phyloP scores from a whole-genome alignment of 202 grass and related monocot species.

The Panicum hallii region DNA sequence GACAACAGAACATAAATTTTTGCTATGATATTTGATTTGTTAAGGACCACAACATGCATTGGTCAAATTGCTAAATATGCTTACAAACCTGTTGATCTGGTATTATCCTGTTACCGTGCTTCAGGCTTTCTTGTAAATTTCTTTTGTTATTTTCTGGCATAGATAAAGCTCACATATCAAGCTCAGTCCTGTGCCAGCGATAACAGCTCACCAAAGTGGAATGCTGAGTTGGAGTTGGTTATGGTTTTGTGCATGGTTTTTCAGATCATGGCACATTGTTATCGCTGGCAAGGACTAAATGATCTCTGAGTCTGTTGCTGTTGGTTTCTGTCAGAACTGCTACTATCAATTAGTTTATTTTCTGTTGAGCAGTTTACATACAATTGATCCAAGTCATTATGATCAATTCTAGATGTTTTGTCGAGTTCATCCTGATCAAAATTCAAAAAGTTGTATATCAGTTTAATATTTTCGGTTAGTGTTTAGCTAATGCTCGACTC shows the following conservation, averaged over 20 bases:
- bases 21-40: background rate
- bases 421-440: background rate
- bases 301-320: background rate
- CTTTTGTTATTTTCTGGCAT: constrained; percentile 1
- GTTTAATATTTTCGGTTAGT: constrained; percentile 1
- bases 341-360: background rate
- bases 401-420: background rate
- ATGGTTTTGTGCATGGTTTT: constrained; percentile 7
- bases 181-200: background rate
- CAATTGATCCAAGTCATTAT: background rate
- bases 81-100: background rate
- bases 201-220: background rate
- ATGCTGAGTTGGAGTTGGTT: background rate
- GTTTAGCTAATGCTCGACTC: background rate
- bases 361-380: no score
- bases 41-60: background rate
- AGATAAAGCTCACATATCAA: background rate
- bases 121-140: background rate
- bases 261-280: background rate
- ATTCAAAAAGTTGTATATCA: background rate
- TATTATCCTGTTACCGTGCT: background rate
- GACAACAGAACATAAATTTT: background rate
- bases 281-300: background rate
- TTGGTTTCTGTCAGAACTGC: background rate
- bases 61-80: background rate